Conservation (phyloP, 2,329 filamentous ascomycete genomes). For the Calonectria hongkongensis region DNA sequence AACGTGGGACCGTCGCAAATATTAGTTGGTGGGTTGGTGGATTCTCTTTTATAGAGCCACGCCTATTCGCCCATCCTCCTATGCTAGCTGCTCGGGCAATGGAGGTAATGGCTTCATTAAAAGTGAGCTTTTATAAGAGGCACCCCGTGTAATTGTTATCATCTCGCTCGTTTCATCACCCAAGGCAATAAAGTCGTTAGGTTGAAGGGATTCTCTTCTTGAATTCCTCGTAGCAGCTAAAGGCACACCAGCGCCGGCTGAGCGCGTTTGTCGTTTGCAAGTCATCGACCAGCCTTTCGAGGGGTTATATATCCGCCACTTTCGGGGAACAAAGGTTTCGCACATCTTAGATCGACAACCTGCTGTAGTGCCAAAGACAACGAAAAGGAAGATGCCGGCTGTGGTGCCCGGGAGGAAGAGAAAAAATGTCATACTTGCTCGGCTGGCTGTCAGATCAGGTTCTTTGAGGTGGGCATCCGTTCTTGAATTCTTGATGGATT, state of each 20-base stretch:
- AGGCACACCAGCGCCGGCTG: neutral
- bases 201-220: no score
- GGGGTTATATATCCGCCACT: slow-evolving; percentile 2
- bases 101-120: slow-evolving; percentile 10
- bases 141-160: neutral
- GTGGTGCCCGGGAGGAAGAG: slow-evolving; percentile 17
- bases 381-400: slow-evolving; percentile 4
- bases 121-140: neutral
- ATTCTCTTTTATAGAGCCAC: neutral
- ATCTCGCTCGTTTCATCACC: neutral
- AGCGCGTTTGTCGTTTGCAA: neutral
- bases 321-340: slow-evolving; percentile 11
- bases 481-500: slow-evolving; percentile 6
- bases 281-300: slow-evolving; percentile 3
- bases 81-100: neutral
- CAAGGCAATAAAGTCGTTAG: neutral
- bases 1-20: neutral
- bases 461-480: neutral
- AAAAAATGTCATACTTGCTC: slow-evolving; percentile 3
- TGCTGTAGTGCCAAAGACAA: slow-evolving; percentile 16
- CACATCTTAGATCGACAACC: slow-evolving; percentile 10
- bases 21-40: neutral
- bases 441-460: neutral
- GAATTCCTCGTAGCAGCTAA: neutral
- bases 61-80: neutral